Evolutionary conservation across 2,329 filamentous ascomycete species (phyloP).

Genomic region (Colletotrichum plurivorum): DNA sequence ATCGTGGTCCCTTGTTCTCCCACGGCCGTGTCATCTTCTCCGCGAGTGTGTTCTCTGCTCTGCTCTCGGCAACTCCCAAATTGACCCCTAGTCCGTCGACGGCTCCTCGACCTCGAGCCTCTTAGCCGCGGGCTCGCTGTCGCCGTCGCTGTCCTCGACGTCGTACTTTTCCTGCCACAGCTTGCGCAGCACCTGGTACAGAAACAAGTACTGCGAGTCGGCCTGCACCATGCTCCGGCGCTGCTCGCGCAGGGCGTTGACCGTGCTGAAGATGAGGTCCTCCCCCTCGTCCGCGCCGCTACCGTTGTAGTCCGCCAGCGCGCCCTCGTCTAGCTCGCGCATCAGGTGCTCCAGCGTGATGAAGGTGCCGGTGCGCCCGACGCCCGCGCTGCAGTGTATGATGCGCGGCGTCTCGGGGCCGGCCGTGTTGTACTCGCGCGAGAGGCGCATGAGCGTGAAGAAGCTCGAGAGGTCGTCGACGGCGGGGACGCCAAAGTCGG

Average conservation of each 20-base stretch:
- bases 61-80: no score
- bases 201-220: slow-evolving; percentile 85
- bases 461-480: slow-evolving; percentile 77
- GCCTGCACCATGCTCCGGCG: slow-evolving; percentile 96
- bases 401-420: slow-evolving; percentile 74
- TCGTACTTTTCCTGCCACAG: slow-evolving; percentile 78
- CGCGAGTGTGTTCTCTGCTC: not conserved
- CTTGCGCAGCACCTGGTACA: slow-evolving; percentile 88
- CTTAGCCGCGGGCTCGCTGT: slow-evolving; percentile 65
- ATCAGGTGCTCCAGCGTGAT: slow-evolving; percentile 95
- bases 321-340: slow-evolving; percentile 82
- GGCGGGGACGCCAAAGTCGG: slow-evolving; percentile 88
- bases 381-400: slow-evolving; percentile 90
- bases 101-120: slow-evolving; percentile 66
- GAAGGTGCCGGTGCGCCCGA: slow-evolving; percentile 94
- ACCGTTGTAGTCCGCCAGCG: slow-evolving; percentile 66
- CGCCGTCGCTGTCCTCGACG: slow-evolving; percentile 49
- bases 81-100: slow-evolving; percentile 49
- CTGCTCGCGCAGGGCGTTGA: slow-evolving; percentile 87
- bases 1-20: not conserved
- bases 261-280: slow-evolving; percentile 84
- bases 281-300: slow-evolving; percentile 41
- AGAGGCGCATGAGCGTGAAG: slow-evolving; percentile 78
- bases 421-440: slow-evolving; percentile 68
- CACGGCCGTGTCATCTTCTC: slow-evolving; percentile 33